Evolutionary conservation across 805 yeast species (phyloP).

Genomic region (Ascoidea tarda): DNA sequence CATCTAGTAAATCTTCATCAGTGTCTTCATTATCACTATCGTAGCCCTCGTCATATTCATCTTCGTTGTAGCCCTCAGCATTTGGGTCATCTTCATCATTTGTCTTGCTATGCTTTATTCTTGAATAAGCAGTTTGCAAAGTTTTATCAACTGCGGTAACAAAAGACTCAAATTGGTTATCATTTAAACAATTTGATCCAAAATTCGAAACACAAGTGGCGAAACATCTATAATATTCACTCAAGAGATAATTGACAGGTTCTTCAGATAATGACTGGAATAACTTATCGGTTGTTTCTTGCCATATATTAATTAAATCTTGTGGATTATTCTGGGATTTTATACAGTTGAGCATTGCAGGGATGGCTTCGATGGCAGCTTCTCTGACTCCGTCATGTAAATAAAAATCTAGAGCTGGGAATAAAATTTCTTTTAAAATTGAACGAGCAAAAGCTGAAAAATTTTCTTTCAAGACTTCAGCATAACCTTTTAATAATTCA

Average conservation of each 20-base stretch:
- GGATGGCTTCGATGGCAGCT: slow-evolving; percentile 75
- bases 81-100: slow-evolving; percentile 28
- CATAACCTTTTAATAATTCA: slow-evolving; percentile 74
- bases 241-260: slow-evolving; percentile 71
- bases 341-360: slow-evolving; percentile 59
- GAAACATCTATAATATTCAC: slow-evolving; percentile 63
- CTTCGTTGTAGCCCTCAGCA: slow-evolving; percentile 70
- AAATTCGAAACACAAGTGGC: slow-evolving; percentile 51
- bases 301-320: slow-evolving; percentile 60
- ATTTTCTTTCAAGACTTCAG: slow-evolving; percentile 66
- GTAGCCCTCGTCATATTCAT: slow-evolving; percentile 73
- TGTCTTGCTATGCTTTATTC: slow-evolving; percentile 24
- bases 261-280: slow-evolving; percentile 58
- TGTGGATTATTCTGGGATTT: slow-evolving; percentile 30
- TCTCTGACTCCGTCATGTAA: slow-evolving; percentile 91
- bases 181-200: slow-evolving; percentile 48
- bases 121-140: slow-evolving; percentile 51
- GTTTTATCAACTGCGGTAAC: slow-evolving; percentile 46
- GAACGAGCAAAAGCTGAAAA: slow-evolving; percentile 77
- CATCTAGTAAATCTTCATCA: slow-evolving; percentile 84
- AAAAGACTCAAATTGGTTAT: slow-evolving; percentile 38
- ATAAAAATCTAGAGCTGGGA: slow-evolving; percentile 84
- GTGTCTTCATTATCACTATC: slow-evolving; percentile 43
- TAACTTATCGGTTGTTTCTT: slow-evolving; percentile 49
- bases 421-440: slow-evolving; percentile 60